These are phyloP conservation scores for Oemleria cerasiformis DNA, from an alignment of 306 rosid species.

Conservation along the genomic window DNA sequence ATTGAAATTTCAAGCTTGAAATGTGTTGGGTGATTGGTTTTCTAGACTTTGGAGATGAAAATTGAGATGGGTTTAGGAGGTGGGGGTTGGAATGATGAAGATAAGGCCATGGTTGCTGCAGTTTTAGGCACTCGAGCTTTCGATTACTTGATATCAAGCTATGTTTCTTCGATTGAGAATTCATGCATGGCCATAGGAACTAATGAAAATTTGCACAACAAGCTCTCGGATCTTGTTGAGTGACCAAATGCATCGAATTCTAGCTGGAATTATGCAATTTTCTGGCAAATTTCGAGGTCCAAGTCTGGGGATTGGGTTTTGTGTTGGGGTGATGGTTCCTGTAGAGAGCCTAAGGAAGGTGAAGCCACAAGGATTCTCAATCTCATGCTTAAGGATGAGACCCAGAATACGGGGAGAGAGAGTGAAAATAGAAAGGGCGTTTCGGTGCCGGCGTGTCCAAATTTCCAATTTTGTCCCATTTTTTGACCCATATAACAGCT, in stretches of 20 bases:
- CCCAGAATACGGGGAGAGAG: too few species aligned
- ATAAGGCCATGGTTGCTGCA: conserved; percentile 54
- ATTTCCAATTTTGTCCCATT: too few species aligned
- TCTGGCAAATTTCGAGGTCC: conserved; percentile 92
- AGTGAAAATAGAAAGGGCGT: too few species aligned
- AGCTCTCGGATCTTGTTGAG: conserved; percentile 96
- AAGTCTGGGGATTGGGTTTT: conserved; percentile 76
- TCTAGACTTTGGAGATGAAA: conserved; percentile 52
- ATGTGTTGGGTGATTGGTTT: conserved; percentile 13
- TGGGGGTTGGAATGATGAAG: conserved; percentile 70
- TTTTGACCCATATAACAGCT: too few species aligned
- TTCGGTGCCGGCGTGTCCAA: too few species aligned
- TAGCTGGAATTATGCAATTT: conserved; percentile 92
- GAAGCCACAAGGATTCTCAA: conserved; percentile 42
- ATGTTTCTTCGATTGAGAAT: conserved; percentile 69
- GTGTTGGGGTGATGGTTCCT: conserved; percentile 98
- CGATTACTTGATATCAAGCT: conserved; percentile 60
- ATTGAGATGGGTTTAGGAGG: conserved; percentile 62
- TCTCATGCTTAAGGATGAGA: conserved; percentile 45
- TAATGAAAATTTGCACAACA: conserved; percentile 71
- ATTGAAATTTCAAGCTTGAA: conserved; percentile 19
- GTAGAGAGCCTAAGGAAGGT: conserved; percentile 78
- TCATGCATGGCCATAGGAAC: conserved; percentile 64
- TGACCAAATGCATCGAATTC: conserved; percentile 62
- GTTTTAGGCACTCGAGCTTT: conserved; percentile 71